These are phyloP conservation scores for Ceratonia siliqua DNA, from an alignment of 306 rosid genomes.

Conservation along the genomic window DNA sequence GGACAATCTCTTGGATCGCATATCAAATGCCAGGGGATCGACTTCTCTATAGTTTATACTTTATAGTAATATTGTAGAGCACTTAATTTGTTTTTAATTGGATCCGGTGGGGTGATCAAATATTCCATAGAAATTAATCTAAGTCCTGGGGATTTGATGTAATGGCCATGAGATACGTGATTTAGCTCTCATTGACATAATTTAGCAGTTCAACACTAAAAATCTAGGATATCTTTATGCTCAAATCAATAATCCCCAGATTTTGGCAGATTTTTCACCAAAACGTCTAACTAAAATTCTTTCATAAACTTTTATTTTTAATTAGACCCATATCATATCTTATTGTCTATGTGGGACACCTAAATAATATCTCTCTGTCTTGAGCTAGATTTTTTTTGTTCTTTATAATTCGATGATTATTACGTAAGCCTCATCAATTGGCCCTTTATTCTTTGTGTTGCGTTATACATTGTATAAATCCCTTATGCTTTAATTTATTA, in stretches of 20 bases:
- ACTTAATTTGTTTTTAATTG: not conserved
- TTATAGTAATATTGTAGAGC: too few species aligned
- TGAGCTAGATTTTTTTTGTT: too few species aligned
- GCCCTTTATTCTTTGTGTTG: too few species aligned
- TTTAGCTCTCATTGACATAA: not conserved
- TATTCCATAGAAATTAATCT: slow-evolving; percentile 2
- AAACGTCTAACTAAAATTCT: not conserved
- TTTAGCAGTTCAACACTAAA: slow-evolving; percentile 11
- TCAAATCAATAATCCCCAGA: slow-evolving; percentile 17
- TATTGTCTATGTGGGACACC: not conserved
- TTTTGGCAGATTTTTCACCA: not conserved
- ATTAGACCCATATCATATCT: not conserved
- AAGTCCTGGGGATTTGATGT: not conserved
- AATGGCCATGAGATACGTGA: not conserved
- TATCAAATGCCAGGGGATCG: too few species aligned
- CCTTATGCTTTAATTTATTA: too few species aligned
- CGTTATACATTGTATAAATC: too few species aligned
- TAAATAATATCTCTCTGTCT: too few species aligned
- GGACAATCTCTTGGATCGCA: not conserved
- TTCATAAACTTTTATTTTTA: not conserved
- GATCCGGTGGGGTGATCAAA: not conserved
- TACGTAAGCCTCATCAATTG: too few species aligned
- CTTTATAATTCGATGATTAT: too few species aligned
- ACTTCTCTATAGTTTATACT: too few species aligned
- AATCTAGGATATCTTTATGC: not conserved